phyloP scores from a whole-genome alignment of 306 rosid genomes.

The Chamaecrista fasciculata region DNA sequence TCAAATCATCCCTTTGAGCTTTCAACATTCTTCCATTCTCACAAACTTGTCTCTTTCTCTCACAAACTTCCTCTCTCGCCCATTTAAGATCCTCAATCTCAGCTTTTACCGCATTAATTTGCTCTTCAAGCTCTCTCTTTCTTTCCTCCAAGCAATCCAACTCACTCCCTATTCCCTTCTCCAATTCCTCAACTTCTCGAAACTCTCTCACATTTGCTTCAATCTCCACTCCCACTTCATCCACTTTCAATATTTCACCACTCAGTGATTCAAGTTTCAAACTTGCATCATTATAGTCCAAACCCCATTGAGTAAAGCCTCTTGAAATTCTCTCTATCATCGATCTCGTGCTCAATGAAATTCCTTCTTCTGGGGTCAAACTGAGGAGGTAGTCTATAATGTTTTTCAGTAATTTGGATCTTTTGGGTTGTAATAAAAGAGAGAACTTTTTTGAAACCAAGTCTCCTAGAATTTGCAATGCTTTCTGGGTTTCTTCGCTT shows the following conservation, averaged over 20 bases:
- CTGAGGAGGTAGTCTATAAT: conserved; percentile 7
- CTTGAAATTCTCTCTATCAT: neutral
- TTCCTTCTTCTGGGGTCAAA: conserved; percentile 27
- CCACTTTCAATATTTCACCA: neutral
- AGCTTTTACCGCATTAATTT: conserved; percentile 25
- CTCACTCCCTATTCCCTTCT: neutral
- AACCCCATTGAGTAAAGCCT: conserved; percentile 22
- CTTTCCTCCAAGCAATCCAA: conserved; percentile 1
- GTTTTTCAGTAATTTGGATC: conserved; percentile 17
- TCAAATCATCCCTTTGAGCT: conserved; percentile 20
- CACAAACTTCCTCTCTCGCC: neutral
- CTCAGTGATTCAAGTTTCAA: conserved; percentile 22
- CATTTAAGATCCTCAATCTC: conserved; percentile 14
- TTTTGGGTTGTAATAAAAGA: conserved; percentile 23
- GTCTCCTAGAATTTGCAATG: conserved; percentile 9
- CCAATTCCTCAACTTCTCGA: conserved; percentile 5
- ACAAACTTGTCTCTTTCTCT: conserved; percentile 25
- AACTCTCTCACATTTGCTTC: conserved; percentile 25
- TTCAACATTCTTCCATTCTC: conserved; percentile 11
- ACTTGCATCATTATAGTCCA: conserved; percentile 27
- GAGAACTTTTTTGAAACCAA: conserved; percentile 2
- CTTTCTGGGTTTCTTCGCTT: conserved; percentile 30
- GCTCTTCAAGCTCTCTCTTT: conserved; percentile 33
- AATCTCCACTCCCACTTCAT: conserved; percentile 13
- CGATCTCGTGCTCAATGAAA: conserved; percentile 19